Evolutionary conservation across 2,329 filamentous ascomycete species (phyloP).

Genomic region (Neofusicoccum kwambonambiense): DNA sequence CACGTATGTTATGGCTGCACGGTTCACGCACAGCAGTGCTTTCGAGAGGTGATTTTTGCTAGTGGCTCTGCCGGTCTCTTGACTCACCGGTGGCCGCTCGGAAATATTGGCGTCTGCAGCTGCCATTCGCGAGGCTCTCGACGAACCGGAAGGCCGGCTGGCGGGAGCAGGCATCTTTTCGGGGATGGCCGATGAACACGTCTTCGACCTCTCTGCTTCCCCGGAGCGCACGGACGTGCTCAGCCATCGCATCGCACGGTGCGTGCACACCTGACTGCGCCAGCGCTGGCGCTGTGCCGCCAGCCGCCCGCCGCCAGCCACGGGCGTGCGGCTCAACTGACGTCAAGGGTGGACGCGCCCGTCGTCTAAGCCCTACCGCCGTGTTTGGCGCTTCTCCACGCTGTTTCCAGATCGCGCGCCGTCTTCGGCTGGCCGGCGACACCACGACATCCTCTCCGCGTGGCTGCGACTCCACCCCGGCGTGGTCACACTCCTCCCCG

Average conservation of each 20-base stretch:
- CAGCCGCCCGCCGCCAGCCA: not conserved
- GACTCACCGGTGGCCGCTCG: slow-evolving; percentile 9
- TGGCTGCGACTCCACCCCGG: not conserved
- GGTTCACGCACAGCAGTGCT: not conserved
- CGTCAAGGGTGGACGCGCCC: not conserved
- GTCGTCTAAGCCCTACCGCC: not conserved
- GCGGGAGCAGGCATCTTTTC: not conserved
- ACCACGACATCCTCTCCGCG: not conserved
- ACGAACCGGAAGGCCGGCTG: slow-evolving; percentile 10
- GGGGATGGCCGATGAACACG: slow-evolving; percentile 3
- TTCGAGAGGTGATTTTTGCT: not conserved
- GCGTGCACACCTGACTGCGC: not conserved
- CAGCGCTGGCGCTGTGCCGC: not conserved
- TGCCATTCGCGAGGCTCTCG: slow-evolving; percentile 2
- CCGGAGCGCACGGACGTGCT: not conserved
- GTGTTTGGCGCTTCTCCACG: not conserved
- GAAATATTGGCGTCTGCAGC: not conserved
- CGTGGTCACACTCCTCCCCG: not conserved
- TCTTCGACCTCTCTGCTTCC: not conserved
- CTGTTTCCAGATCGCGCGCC: no score
- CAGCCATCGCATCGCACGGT: not conserved
- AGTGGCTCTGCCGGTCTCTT: not conserved
- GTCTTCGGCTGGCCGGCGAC: not conserved
- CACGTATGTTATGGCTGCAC: not conserved
- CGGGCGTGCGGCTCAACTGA: slow-evolving; percentile 9